Evolutionary conservation across 139 green algal genomes (phyloP).

Genomic region (Zygnema cylindricum): DNA sequence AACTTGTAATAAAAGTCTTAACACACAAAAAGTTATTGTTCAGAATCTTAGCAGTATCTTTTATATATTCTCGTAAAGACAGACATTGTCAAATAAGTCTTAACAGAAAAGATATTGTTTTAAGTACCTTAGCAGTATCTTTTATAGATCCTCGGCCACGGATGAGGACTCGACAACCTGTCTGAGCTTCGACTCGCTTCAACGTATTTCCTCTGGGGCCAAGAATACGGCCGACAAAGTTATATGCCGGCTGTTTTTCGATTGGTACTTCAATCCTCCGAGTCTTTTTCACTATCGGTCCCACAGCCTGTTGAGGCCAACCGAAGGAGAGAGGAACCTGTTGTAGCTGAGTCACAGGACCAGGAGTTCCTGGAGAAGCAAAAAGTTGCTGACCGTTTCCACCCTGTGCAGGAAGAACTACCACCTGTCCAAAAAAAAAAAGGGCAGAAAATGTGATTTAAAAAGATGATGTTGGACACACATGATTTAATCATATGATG

Average conservation of each 20-base stretch:
- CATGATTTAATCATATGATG: too few relatives aligned
- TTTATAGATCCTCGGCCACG: slow-evolving; percentile 54
- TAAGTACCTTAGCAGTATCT: slow-evolving; percentile 39
- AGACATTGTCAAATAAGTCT: too few relatives aligned
- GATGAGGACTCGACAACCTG: slow-evolving; percentile 44
- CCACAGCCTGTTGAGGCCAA: slow-evolving; percentile 18
- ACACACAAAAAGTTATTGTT: too few relatives aligned
- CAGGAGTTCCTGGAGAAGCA: slow-evolving; percentile 13
- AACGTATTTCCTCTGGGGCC: slow-evolving; percentile 48
- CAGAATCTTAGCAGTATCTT: too few relatives aligned
- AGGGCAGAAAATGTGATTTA: too few relatives aligned
- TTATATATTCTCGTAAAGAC: too few relatives aligned
- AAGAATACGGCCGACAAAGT: slow-evolving; percentile 54
- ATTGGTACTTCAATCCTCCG: slow-evolving; percentile 48
- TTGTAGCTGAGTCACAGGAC: background rate
- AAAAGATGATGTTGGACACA: too few relatives aligned
- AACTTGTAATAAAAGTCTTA: too few relatives aligned
- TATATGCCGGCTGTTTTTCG: slow-evolving; percentile 43
- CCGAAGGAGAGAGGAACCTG: background rate
- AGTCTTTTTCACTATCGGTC: slow-evolving; percentile 36
- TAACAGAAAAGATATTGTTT: too few relatives aligned
- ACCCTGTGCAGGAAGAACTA: background rate
- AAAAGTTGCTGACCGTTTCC: slow-evolving; percentile 19
- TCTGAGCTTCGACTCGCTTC: slow-evolving; percentile 56
- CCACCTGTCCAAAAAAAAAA: too few relatives aligned